Evolutionary conservation across 805 yeast genomes (phyloP).

Genomic region (Candida boidinii): DNA sequence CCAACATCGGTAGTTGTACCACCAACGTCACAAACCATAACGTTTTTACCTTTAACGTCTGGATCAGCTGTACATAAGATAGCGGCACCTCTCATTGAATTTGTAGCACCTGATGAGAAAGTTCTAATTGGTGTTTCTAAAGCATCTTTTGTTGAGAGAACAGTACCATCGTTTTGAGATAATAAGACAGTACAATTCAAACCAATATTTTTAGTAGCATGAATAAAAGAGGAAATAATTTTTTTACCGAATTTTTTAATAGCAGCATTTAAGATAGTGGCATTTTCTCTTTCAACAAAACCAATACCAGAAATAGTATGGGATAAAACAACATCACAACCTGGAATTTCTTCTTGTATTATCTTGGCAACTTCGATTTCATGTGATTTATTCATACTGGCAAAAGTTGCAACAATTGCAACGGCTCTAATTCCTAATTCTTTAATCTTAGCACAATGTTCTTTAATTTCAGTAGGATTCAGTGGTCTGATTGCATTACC

Average conservation of each 20-base stretch:
- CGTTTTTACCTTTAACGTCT: constrained; percentile 21
- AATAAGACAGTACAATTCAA: constrained; percentile 29
- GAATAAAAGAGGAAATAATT: constrained; percentile 29
- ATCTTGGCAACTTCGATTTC: constrained; percentile 27
- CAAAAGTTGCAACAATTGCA: constrained; percentile 33
- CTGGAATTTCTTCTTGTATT: constrained; percentile 25
- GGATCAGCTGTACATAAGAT: constrained; percentile 25
- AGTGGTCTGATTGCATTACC: constrained; percentile 29
- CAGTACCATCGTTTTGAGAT: constrained; percentile 43
- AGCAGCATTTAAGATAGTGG: constrained; percentile 37
- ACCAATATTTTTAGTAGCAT: constrained; percentile 28
- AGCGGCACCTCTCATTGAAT: constrained; percentile 40
- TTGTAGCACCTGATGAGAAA: constrained; percentile 41
- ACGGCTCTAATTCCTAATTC: constrained; percentile 25
- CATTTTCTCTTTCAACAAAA: constrained; percentile 36
- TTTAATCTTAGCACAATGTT: constrained; percentile 19
- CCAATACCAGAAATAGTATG: constrained; percentile 35
- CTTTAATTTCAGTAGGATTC: constrained; percentile 16
- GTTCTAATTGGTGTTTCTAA: constrained; percentile 34
- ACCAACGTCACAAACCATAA: constrained; percentile 39
- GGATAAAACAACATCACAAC: constrained; percentile 28
- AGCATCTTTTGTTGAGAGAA: constrained; percentile 31
- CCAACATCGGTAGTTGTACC: constrained; percentile 48
- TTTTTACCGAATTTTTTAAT: constrained; percentile 32
- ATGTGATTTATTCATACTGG: constrained; percentile 30